phyloP scores from a whole-genome alignment of 2,329 filamentous ascomycete species.

The Myriosclerotinia curreyana region DNA sequence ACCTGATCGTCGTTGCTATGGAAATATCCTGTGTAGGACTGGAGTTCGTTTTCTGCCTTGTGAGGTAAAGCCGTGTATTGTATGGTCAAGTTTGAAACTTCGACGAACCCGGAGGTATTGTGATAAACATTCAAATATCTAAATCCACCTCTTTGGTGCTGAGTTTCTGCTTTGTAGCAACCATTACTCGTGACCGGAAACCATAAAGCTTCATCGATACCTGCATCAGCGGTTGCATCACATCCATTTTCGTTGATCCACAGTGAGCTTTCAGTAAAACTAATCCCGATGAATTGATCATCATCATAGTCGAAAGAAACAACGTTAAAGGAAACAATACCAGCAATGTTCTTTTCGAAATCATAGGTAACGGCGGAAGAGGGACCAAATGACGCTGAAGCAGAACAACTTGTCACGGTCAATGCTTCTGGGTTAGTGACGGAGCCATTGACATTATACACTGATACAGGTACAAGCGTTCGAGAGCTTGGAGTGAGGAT shows the following conservation, averaged over 20 bases:
- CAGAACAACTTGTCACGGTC: not conserved
- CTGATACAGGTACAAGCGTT: slow-evolving; percentile 32
- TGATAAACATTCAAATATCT: slow-evolving; percentile 50
- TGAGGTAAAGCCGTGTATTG: slow-evolving; percentile 43
- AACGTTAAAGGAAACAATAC: slow-evolving; percentile 41
- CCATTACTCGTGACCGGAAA: slow-evolving; percentile 43
- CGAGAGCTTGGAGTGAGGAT: slow-evolving; percentile 39
- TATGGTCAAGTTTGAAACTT: slow-evolving; percentile 38
- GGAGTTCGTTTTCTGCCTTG: slow-evolving; percentile 37
- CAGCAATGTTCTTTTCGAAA: slow-evolving; percentile 43
- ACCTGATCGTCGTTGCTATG: slow-evolving; percentile 48
- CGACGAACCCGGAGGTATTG: slow-evolving; percentile 28
- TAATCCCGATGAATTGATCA: slow-evolving; percentile 41
- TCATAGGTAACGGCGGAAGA: slow-evolving; percentile 42
- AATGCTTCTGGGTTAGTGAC: slow-evolving; percentile 33
- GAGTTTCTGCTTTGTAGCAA: slow-evolving; percentile 43
- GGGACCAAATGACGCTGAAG: slow-evolving; percentile 30
- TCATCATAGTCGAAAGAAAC: slow-evolving; percentile 27
- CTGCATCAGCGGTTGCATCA: slow-evolving; percentile 48
- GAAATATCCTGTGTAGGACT: slow-evolving; percentile 53
- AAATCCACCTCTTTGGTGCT: slow-evolving; percentile 50
- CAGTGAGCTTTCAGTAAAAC: slow-evolving; percentile 43
- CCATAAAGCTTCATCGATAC: slow-evolving; percentile 49
- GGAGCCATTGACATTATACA: slow-evolving; percentile 38
- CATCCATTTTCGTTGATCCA: slow-evolving; percentile 49